Base-by-base conservation (phyloP, 177 flowering plant genomes). In the Vitis hybrid region DNA sequence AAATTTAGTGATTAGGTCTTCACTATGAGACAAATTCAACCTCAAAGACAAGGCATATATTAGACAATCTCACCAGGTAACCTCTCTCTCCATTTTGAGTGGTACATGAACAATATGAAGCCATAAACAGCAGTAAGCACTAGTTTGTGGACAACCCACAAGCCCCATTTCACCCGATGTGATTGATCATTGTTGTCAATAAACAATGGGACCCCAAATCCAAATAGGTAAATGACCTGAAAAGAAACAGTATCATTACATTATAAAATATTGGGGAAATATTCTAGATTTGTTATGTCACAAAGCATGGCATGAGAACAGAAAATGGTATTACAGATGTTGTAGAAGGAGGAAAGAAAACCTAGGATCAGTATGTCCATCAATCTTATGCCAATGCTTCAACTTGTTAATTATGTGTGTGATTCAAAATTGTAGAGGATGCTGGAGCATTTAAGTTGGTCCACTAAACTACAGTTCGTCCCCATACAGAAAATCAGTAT, bases 11-110 rank as follows among this genome's bases (percentile, higher is more conserved):
- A 18, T 18, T 21, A 24, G 3, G 2, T 11, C 66, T 15, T 5
- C 14, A 21, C 0, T 65, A 54, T 24, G 11, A 62, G 21, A 48
- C 70, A 51, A 21, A 17, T 17, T 15, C 4, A 64, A 61, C 41
- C 0, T 18, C 18, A 49, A 58, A 50, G 9, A 61, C 49, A 20
- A 60, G 48, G 20, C 13, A 59, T 50, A 21, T 27, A 4, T 2
- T 14, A 15, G 15, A 30, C 32, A 20, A 14, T 6, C 75, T 62
- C 67, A 85, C 88, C 85, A 10, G 86, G 86, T 71, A 85, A 67
- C 41, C 80, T 76, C 65, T 85, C 88, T 78, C 81, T 80, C 86
- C 86, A 81, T 60, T 66, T 79, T 13, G 88, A 85, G 64, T 78
- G 77, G 66, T 83, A 80, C 80, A 83, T 78, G 69, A 71, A 76